Conservation (phyloP, 345 rosid genomes). For the Schrenkiella parvula region DNA sequence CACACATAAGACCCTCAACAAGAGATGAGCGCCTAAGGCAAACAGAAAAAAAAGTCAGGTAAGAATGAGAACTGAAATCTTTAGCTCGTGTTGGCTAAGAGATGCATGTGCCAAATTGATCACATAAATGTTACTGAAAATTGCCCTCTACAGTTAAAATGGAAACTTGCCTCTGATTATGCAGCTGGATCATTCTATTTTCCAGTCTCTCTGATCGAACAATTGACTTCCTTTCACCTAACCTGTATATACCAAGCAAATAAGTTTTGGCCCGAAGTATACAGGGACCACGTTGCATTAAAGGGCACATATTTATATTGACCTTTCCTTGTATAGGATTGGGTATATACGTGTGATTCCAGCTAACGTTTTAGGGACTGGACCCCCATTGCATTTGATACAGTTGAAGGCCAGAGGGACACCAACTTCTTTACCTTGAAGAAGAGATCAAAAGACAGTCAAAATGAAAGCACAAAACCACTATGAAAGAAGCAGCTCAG, state of each 20-base stretch:
- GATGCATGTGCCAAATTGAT: slow-evolving; percentile 5
- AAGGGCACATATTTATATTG: slow-evolving; percentile 14
- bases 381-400: slow-evolving; percentile 85
- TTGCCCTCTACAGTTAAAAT: not conserved
- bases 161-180: slow-evolving; percentile 39
- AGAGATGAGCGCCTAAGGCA: slow-evolving; percentile 58
- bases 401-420: slow-evolving; percentile 84
- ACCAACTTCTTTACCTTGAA: slow-evolving; percentile 60
- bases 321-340: slow-evolving; percentile 89
- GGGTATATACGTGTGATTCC: slow-evolving; percentile 92
- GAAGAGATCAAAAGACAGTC: slow-evolving; percentile 28
- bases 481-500: not conserved
- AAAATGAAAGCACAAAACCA: slow-evolving; percentile 14
- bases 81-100: not conserved
- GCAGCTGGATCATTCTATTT: slow-evolving; percentile 47
- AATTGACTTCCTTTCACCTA: slow-evolving; percentile 54
- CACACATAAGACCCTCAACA: slow-evolving; percentile 64
- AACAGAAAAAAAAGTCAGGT: slow-evolving; percentile 14
- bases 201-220: slow-evolving; percentile 91
- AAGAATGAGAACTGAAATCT: slow-evolving; percentile 3
- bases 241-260: slow-evolving; percentile 38
- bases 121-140: slow-evolving; percentile 11
- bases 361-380: slow-evolving; percentile 69
- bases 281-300: slow-evolving; percentile 18
- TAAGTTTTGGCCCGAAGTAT: slow-evolving; percentile 1